A percentile compares a stretch with the other conserved stretches of the same genome.
Conservation (phyloP, 352 stramenopile species). For the Pythium aphanidermatum region DNA sequence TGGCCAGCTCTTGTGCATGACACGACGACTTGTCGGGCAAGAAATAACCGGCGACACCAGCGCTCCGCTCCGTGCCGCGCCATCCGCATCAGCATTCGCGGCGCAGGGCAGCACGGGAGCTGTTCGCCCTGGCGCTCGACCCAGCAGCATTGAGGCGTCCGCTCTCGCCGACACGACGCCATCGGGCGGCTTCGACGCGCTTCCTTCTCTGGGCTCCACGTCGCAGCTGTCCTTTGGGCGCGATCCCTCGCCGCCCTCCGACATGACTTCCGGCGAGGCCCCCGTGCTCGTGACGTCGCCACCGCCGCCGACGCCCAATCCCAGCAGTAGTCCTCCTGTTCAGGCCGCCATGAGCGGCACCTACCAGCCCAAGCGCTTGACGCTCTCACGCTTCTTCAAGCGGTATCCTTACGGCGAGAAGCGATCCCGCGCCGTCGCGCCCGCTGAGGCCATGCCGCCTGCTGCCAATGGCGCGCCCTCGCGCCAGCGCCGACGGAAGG, state of each 20-base stretch:
- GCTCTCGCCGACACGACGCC: slow-evolving; percentile 3
- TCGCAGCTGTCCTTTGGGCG: slow-evolving; percentile 4
- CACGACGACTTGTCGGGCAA: slow-evolving; percentile 21
- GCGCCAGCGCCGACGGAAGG: slow-evolving; percentile 30
- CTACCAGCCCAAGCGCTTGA: slow-evolving; percentile 57
- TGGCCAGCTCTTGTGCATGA: no score
- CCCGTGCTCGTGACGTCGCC: not conserved
- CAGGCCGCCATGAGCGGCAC: slow-evolving; percentile 18
- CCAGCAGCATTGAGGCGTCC: slow-evolving; percentile 8
- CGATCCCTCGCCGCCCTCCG: slow-evolving; percentile 1
- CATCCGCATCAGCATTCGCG: not conserved
- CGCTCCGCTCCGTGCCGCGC: slow-evolving; percentile 2
- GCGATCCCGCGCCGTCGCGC: slow-evolving; percentile 50
- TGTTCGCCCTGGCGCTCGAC: no score
- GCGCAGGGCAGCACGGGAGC: no score
- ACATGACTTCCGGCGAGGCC: slow-evolving; percentile 11
- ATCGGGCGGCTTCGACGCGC: slow-evolving; percentile 8
- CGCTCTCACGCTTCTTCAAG: slow-evolving; percentile 49
- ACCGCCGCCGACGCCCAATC: not conserved
- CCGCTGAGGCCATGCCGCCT: slow-evolving; percentile 28
- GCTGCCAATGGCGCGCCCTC: no score
- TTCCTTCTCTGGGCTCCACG: slow-evolving; percentile 12
- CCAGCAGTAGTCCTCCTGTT: slow-evolving; percentile 14
- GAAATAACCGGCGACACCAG: slow-evolving; percentile 15
- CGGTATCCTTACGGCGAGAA: slow-evolving; percentile 56